Percentiles rank a stretch among this genome's conserved stretches.
phyloP scores from a whole-genome alignment of 768 basidiomycete species.

The Cubamyces sp. region DNA sequence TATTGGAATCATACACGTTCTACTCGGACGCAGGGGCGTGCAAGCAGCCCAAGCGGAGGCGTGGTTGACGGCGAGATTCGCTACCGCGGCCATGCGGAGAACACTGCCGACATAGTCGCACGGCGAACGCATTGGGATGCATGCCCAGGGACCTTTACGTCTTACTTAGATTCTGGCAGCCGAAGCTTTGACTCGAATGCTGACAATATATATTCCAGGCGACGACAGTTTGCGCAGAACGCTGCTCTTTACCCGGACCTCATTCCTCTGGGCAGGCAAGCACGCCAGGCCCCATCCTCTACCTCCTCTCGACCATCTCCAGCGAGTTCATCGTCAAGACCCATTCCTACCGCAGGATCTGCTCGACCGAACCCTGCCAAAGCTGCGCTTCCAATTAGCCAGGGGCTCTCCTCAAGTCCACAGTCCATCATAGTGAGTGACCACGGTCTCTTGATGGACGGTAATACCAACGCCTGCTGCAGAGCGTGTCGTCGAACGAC shows the following conservation, averaged over 20 bases:
- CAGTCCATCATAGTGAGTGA: constrained; percentile 21
- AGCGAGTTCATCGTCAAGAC: background rate
- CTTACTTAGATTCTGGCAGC: background rate
- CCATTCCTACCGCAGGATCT: background rate
- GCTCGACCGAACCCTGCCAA: background rate
- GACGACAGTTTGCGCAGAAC: constrained; percentile 23
- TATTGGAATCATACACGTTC: too few relatives aligned
- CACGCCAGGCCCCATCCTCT: background rate
- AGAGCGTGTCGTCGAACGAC: constrained; percentile 18
- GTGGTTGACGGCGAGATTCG: background rate
- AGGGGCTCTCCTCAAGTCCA: background rate
- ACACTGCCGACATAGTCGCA: background rate
- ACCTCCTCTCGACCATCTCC: background rate
- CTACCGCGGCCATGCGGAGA: background rate
- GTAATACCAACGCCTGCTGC: background rate
- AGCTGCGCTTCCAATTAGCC: background rate
- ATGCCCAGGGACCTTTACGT: background rate
- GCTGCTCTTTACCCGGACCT: constrained; percentile 23
- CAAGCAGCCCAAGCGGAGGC: background rate
- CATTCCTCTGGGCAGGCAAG: constrained; percentile 13
- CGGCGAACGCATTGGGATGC: background rate
- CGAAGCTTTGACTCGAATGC: background rate
- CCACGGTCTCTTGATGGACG: too few relatives aligned
- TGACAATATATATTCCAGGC: constrained; percentile 15
- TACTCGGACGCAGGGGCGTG: background rate